Percentiles rank a stretch among this genome's conserved stretches.
These are phyloP conservation scores for Phytophthora meadii DNA, from an alignment of 352 stramenopile species.

Conservation along the genomic window DNA sequence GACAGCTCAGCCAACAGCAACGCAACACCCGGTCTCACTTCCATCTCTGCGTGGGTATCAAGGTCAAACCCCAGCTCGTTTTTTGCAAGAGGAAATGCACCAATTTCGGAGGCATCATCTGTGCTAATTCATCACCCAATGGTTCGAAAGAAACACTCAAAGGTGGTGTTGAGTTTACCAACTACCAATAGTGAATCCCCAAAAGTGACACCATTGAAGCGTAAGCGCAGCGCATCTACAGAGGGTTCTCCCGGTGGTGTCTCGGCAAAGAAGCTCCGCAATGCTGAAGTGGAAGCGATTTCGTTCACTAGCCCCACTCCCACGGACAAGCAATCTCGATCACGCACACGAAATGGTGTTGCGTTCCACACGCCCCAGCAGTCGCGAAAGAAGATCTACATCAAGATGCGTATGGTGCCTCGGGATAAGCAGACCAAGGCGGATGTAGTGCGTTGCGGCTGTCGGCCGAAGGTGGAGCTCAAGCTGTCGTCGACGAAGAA, in stretches of 20 bases:
- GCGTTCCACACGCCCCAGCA: conserved; percentile 60
- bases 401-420: conserved; percentile 86
- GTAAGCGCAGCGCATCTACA: conserved; percentile 36
- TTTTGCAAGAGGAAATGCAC: conserved; percentile 22
- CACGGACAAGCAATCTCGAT: conserved; percentile 24
- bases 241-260: conserved; percentile 15
- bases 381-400: conserved; percentile 76
- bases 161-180: conserved; percentile 29
- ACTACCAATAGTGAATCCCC: conserved; percentile 11
- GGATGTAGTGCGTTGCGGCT: conserved; percentile 52
- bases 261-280: conserved; percentile 29
- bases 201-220: conserved; percentile 27
- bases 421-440: conserved; percentile 67
- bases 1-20: conserved; percentile 27
- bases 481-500: conserved; percentile 83
- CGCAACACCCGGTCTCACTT: conserved; percentile 25
- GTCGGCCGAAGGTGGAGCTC: conserved; percentile 81
- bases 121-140: conserved; percentile 59
- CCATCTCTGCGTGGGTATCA: conserved; percentile 49
- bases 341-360: conserved; percentile 28
- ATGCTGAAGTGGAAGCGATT: conserved; percentile 17
- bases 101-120: conserved; percentile 5
- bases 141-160: conserved; percentile 66
- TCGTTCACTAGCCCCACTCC: conserved; percentile 50
- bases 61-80: conserved; percentile 43